Evolutionary conservation across 1,284 basidiomycete genomes (phyloP).

Genomic region (Puccinia triticina): DNA sequence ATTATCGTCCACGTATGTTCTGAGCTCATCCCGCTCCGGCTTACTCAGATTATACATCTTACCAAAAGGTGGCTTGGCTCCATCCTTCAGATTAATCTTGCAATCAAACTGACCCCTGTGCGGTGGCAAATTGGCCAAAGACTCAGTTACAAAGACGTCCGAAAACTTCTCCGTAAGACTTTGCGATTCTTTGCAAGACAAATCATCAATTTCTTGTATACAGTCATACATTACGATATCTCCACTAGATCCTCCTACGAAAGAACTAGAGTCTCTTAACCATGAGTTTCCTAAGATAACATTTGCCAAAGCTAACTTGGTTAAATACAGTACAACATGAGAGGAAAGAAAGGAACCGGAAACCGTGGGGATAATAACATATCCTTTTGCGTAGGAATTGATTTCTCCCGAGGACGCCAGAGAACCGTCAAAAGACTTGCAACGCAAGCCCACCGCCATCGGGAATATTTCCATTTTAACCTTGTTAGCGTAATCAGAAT

Average conservation of each 20-base stretch:
- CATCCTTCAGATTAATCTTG: no score
- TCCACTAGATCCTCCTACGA: background rate
- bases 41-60: constrained; percentile 14
- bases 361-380: no score
- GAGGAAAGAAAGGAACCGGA: background rate
- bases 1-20: background rate
- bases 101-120: no score
- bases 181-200: no score
- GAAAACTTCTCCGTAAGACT: background rate
- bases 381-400: no score
- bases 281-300: no score
- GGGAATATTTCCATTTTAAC: background rate
- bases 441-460: background rate
- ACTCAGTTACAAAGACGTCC: background rate
- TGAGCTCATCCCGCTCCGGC: background rate
- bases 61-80: background rate
- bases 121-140: background rate
- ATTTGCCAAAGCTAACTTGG: background rate
- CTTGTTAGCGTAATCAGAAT: no score
- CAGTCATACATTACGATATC: background rate
- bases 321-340: background rate
- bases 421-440: background rate
- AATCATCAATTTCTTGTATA: no score
- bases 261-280: constrained; percentile 2
- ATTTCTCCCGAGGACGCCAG: background rate